Evolutionary conservation across 164 flowering plant genomes (phyloP), one percentile per base, ranked within the genome.

Genomic region (Warburgia ugandensis): DNA sequence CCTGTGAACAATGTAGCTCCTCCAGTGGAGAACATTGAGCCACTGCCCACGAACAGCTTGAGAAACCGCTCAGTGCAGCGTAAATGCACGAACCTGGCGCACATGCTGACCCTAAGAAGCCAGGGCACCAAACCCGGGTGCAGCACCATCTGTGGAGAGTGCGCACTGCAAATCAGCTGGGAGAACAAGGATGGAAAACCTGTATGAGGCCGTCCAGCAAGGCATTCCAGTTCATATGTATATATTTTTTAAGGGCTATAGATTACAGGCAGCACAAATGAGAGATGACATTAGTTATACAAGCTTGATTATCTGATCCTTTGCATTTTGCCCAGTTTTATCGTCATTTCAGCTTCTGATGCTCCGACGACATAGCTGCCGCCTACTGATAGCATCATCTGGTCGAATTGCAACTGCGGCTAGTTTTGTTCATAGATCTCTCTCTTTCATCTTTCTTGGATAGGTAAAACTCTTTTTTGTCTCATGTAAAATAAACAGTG

Each of bases 61-160:
- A 69, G 78, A 66, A 59, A 54, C 26, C 73, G 55, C 11, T 2
- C 49, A 1, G 59, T 58, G 30, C 71, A 30, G 32, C 60, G 95
- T 14, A 80, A 76, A 51, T 94, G 99, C 73, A 86, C 99, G 1
- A 83, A 69, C 28, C 82, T 84, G 14, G 61, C 96, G 0, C 99
- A 94, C 61, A 25, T 75, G 73, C 71, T 89, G 20, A 84, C 95
- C 4, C 78, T 94, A 25, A 81, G 83, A 64, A 82, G 95, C 51
- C 91, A 83, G 58, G 89, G 95, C 13, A 80, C 73, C 7, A 84
- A 80, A 63, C 12, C 31, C 17, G 97, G 96, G 51, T 79, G 84
- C 61, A 72, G 66, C 49, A 83, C 96, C 6, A 70, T 94, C 1
- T 94, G 97, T 48, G 97, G 96, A 32, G 92, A 84, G 49, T 94